Evolutionary conservation across 2,329 filamentous ascomycete genomes (phyloP).

Genomic region (Cryphonectria radicalis): DNA sequence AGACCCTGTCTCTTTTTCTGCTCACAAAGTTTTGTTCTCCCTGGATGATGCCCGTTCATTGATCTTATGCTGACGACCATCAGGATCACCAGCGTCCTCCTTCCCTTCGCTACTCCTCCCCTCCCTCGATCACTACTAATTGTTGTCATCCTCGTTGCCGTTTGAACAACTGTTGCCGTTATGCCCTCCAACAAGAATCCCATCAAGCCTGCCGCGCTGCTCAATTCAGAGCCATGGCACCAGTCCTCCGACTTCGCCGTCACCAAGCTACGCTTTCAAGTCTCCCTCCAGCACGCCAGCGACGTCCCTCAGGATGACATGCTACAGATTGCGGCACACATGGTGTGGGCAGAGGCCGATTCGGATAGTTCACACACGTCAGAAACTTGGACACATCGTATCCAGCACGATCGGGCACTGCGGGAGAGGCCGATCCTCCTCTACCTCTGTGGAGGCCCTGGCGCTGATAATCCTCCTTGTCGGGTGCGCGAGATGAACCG

Average conservation of each 20-base stretch:
- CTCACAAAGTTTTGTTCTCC: background rate
- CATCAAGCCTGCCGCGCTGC: conserved; percentile 4
- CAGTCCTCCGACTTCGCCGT: background rate
- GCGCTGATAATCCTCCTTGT: conserved; percentile 49
- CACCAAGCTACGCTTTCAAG: conserved; percentile 6
- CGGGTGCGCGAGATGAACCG: conserved; percentile 50
- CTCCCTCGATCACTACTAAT: background rate
- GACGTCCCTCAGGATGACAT: background rate
- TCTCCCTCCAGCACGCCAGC: conserved; percentile 3
- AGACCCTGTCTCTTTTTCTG: background rate
- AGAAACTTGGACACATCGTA: background rate
- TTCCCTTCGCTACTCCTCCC: background rate
- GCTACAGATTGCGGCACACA: conserved; percentile 5
- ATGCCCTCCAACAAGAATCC: background rate
- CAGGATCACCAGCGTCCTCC: background rate
- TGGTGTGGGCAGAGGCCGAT: conserved; percentile 10
- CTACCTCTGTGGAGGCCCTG: conserved; percentile 73
- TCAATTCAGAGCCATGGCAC: background rate
- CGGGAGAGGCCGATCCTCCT: conserved; percentile 40
- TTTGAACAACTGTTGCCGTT: background rate
- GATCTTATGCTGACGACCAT: background rate
- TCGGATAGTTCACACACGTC: background rate
- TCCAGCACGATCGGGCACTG: background rate
- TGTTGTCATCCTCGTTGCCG: background rate
- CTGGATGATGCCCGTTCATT: background rate